Conservation (phyloP, 495 filamentous ascomycete genomes). For the Durotheca rogersii region DNA sequence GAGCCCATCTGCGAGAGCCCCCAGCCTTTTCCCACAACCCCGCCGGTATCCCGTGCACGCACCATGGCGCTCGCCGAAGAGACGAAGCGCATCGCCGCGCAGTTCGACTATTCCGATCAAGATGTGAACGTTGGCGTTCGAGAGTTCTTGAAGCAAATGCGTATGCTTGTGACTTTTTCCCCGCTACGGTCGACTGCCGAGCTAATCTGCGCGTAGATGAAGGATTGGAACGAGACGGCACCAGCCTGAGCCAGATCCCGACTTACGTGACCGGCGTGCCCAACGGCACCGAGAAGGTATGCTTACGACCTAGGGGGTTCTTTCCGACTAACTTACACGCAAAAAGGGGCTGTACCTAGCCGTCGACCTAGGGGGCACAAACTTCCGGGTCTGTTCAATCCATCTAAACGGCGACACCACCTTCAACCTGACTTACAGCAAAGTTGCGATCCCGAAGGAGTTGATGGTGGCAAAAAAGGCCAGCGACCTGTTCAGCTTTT, state of each 20-base stretch:
- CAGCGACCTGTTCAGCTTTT: constrained; percentile 86
- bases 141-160: constrained; percentile 83
- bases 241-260: constrained; percentile 90
- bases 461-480: constrained; percentile 87
- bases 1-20: constrained; percentile 49
- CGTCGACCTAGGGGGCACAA: constrained; percentile 94
- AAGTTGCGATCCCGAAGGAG: constrained; percentile 84
- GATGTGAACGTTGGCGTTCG: constrained; percentile 76
- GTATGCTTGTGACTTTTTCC: constrained; percentile 49
- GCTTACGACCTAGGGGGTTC: background rate
- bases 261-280: constrained; percentile 95
- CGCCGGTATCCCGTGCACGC: constrained; percentile 48
- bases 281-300: constrained; percentile 93
- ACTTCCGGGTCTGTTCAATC: constrained; percentile 96
- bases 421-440: constrained; percentile 86
- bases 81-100: constrained; percentile 72
- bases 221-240: constrained; percentile 75
- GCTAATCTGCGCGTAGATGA: constrained; percentile 54
- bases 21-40: constrained; percentile 47
- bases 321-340: constrained; percentile 2
- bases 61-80: constrained; percentile 64
- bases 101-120: constrained; percentile 83
- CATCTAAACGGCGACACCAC: constrained; percentile 88
- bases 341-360: constrained; percentile 87
- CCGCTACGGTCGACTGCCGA: background rate